These are phyloP conservation scores for Tubosaeta brunneosetosa DNA, from an alignment of 768 basidiomycete genomes.

Conservation along the genomic window DNA sequence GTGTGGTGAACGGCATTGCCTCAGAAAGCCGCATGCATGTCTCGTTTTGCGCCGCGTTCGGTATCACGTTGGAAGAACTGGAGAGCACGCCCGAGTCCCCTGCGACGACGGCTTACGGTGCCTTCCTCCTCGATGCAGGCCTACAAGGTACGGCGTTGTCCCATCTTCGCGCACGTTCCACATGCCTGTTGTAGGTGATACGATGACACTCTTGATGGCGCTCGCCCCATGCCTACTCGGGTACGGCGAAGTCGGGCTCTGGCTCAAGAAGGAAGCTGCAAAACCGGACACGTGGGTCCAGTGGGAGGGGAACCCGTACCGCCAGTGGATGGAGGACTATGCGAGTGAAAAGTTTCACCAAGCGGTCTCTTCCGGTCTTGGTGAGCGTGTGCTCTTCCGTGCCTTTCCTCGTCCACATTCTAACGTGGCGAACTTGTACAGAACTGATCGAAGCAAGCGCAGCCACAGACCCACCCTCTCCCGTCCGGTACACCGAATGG, in stretches of 20 bases:
- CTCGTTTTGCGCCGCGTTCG: conserved; percentile 66
- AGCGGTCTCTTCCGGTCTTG: conserved; percentile 70
- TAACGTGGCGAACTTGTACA: conserved; percentile 26
- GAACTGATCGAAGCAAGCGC: conserved; percentile 71
- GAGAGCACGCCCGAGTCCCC: conserved; percentile 59
- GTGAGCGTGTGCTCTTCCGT: conserved; percentile 38
- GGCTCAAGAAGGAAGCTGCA: conserved; percentile 60
- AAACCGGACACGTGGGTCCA: conserved; percentile 46
- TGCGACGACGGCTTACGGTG: conserved; percentile 80
- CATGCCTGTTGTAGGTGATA: conserved; percentile 47
- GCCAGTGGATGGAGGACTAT: conserved; percentile 77
- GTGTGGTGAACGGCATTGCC: conserved; percentile 59
- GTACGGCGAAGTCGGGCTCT: conserved; percentile 88
- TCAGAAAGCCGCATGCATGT: conserved; percentile 71
- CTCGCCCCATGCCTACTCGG: conserved; percentile 84
- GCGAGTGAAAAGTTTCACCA: conserved; percentile 62
- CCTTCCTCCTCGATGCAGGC: conserved; percentile 78
- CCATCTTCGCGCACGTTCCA: background rate
- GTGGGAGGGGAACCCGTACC: conserved; percentile 69
- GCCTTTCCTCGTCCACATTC: background rate
- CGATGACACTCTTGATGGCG: conserved; percentile 69
- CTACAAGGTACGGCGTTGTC: conserved; percentile 45
- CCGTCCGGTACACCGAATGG: conserved; percentile 59
- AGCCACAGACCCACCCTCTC: conserved; percentile 58
- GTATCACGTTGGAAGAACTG: conserved; percentile 57